Percentiles rank a stretch among this genome's conserved stretches.
phyloP scores from a whole-genome alignment of 2,329 filamentous ascomycete species.

The Xylariomycetidae sp. region DNA sequence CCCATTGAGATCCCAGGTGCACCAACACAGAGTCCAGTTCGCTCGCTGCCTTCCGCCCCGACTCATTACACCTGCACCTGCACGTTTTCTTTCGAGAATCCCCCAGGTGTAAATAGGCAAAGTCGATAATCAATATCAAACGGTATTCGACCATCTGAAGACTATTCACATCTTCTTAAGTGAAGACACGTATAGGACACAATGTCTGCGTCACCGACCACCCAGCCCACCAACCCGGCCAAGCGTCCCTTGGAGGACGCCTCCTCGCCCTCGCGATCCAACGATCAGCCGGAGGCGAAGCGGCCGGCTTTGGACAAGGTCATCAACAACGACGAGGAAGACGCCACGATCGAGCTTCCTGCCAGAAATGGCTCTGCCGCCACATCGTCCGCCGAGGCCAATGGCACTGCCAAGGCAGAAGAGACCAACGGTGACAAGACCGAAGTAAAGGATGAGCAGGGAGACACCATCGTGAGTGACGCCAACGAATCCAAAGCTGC shows the following conservation, averaged over 20 bases:
- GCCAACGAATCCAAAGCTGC: constrained; percentile 49
- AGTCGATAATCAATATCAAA: constrained; percentile 40
- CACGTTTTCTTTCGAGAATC: constrained; percentile 88
- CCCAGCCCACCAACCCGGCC: constrained; percentile 60
- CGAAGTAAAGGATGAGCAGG: constrained; percentile 52
- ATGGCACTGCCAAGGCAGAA: constrained; percentile 37
- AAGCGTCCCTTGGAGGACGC: constrained; percentile 97
- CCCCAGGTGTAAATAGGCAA: constrained; percentile 78
- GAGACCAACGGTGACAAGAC: constrained; percentile 45
- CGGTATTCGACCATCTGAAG: constrained; percentile 32
- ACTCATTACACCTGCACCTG: constrained; percentile 79
- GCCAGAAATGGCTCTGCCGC: constrained; percentile 33
- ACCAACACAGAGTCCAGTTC: constrained; percentile 17
- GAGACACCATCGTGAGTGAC: constrained; percentile 65
- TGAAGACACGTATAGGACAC: constrained; percentile 34
- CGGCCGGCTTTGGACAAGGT: constrained; percentile 93
- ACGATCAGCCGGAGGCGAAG: constrained; percentile 94
- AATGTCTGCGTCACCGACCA: constrained; percentile 68
- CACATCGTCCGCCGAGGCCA: constrained; percentile 37
- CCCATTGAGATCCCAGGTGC: constrained; percentile 19
- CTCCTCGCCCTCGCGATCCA: constrained; percentile 85
- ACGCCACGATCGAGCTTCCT: constrained; percentile 36
- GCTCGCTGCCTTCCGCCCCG: constrained; percentile 35
- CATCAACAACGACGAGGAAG: constrained; percentile 52
- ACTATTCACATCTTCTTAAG: constrained; percentile 23